Evolutionary conservation across 768 basidiomycete species (phyloP), one percentile per base, ranked within the genome.

Genomic region (Auricularia heimuer): DNA sequence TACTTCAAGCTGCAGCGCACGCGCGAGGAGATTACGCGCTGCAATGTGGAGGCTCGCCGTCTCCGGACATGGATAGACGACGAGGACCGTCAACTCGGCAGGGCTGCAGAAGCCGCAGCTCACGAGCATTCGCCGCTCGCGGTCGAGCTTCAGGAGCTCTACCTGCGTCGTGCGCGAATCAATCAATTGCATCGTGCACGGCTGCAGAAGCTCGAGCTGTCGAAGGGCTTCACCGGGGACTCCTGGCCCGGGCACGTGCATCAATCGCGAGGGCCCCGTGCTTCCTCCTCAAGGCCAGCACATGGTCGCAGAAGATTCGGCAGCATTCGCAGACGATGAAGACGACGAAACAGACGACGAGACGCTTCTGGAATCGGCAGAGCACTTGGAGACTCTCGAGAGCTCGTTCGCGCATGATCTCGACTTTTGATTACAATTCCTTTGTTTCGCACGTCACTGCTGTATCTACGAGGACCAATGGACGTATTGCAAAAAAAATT

Each of bases 31-130:
- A 70, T 77, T 7, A 11, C 24, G 0, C 66, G 72, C 0, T 67
- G 63, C 29, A 75, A 79, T 51, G 63, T 78, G 10, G 77, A 78
- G 64, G 70, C 77, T 1, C 63, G 60, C 0, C 69, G 75, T 0
- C 62, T 77, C 3, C 70, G 70, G 51, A 75, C 75, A 0, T 69
- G 24, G 16, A 73, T 76, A 39, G 8, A 68, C 8, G 71, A 77
- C 61, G 74, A 77, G 47, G 47, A 51, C 44, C 21, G 11, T 21
- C 61, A 62, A 14, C 45, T 33, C 18, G 29, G 33, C n/a, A 16
- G 24, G 1, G n/a, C 18, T 11, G 62, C 16, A 4, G 47, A 16
- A 6, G 11, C 4, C 21, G 47, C 47, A 18, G 16, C 8, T 12
- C 11, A 4, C 16, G 47, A 8, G 47, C 47, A 21, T 21, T 16